phyloP scores from a whole-genome alignment of 352 stramenopile genomes.

The Phytopythium kandeliae region DNA sequence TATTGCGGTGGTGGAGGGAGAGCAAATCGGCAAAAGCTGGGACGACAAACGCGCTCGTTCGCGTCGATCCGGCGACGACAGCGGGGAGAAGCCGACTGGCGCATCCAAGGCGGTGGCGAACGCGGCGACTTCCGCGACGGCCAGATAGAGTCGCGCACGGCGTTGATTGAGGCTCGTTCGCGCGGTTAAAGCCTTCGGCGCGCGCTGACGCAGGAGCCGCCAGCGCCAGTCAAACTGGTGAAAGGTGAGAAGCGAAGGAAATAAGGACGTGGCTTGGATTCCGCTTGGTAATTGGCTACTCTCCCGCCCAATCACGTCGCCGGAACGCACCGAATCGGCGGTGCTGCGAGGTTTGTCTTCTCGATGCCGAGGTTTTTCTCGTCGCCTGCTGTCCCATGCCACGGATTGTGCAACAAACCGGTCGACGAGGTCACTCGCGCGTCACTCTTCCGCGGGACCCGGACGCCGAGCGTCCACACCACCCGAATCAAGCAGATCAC shows the following conservation, averaged over 20 bases:
- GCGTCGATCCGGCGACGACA: too few species aligned
- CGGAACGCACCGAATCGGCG: conserved; percentile 4
- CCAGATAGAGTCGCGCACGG: not conserved
- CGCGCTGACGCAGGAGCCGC: too few species aligned
- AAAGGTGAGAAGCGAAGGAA: too few species aligned
- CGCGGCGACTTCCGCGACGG: too few species aligned
- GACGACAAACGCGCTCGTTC: too few species aligned
- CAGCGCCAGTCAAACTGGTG: conserved; percentile 2
- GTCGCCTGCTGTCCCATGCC: too few species aligned
- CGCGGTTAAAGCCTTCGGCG: too few species aligned
- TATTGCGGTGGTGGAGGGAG: not conserved
- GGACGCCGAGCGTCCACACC: not conserved
- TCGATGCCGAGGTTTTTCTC: conserved; percentile 5
- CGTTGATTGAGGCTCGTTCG: not conserved
- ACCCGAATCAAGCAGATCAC: not conserved
- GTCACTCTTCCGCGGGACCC: conserved; percentile 5
- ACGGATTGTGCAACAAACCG: conserved; percentile 1
- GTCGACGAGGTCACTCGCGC: not conserved
- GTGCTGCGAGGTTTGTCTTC: not conserved
- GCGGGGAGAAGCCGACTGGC: too few species aligned
- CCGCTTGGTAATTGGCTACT: conserved; percentile 10
- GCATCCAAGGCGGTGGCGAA: too few species aligned
- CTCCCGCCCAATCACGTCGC: conserved; percentile 11
- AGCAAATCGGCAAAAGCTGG: too few species aligned
- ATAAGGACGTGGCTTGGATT: conserved; percentile 11